Evolutionary conservation across 73 alveolate species (phyloP).

Genomic region (Breviolum minutum): DNA sequence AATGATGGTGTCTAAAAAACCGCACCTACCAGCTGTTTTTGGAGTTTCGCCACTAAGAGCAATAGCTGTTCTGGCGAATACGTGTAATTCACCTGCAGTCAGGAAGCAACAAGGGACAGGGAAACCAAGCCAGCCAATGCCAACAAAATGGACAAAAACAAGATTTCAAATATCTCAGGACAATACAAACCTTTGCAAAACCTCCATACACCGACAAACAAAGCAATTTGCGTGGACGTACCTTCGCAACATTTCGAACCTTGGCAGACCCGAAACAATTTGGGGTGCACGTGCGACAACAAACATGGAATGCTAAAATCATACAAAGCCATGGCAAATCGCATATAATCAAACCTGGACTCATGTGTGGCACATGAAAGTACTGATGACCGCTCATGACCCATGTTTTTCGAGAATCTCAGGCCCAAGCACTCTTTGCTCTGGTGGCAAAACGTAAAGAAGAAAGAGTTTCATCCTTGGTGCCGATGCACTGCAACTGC

Average conservation of each 20-base stretch:
- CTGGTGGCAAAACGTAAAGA: conserved; percentile 84
- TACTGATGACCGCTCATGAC: background rate
- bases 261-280: background rate
- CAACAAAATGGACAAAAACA: too few species aligned
- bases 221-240: background rate
- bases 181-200: too few species aligned
- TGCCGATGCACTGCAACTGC: background rate
- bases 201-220: too few species aligned
- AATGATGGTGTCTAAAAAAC: background rate
- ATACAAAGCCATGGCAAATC: too few species aligned
- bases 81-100: conserved; percentile 63
- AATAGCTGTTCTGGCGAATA: conserved; percentile 75
- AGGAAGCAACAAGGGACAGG: background rate
- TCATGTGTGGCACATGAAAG: background rate
- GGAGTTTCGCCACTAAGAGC: conserved; percentile 67
- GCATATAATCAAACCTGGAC: background rate
- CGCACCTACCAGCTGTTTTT: conserved; percentile 64
- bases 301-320: too few species aligned
- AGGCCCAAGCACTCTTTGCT: conserved; percentile 45
- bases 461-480: conserved; percentile 58
- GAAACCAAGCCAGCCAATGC: too few species aligned
- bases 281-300: background rate
- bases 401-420: background rate
- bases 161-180: too few species aligned
- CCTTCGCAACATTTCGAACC: conserved; percentile 91